Evolutionary conservation across 1,284 basidiomycete genomes (phyloP).

Genomic region (Trichosporon sp.): DNA sequence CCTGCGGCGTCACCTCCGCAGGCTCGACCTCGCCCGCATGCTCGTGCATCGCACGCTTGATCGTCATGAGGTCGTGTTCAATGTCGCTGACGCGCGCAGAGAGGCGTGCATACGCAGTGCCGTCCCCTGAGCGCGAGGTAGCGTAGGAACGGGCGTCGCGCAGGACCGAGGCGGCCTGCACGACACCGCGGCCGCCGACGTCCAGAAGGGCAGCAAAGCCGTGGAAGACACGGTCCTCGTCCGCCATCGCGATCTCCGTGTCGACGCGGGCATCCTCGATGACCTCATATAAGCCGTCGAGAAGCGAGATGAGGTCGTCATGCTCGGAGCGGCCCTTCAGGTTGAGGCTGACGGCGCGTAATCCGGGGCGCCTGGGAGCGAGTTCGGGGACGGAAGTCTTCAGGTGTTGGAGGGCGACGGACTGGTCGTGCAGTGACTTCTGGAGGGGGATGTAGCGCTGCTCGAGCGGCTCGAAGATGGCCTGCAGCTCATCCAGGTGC

Average conservation of each 20-base stretch:
- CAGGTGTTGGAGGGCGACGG: conserved; percentile 45
- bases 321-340: conserved; percentile 28
- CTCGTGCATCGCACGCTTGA: conserved; percentile 51
- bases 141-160: conserved; percentile 66
- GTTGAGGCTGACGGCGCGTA: conserved; percentile 2
- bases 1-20: conserved; percentile 22
- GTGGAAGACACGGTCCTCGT: conserved; percentile 69
- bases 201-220: conserved; percentile 73
- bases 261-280: conserved; percentile 83
- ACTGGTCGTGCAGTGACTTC: conserved; percentile 50
- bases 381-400: conserved; percentile 36
- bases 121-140: conserved; percentile 57
- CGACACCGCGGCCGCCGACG: conserved; percentile 60
- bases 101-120: conserved; percentile 61
- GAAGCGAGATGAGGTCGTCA: conserved; percentile 60
- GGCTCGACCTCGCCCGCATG: conserved; percentile 44
- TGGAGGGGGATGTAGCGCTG: conserved; percentile 45
- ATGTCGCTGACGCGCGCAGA: conserved; percentile 69
- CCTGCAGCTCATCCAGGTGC: conserved; percentile 34
- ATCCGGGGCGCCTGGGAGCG: conserved; percentile 16
- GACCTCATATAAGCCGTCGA: conserved; percentile 73
- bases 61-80: conserved; percentile 73
- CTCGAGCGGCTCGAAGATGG: conserved; percentile 42
- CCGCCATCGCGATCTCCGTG: conserved; percentile 77
- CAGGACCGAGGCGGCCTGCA: conserved; percentile 58